A percentile compares a stretch with the other conserved stretches of the same genome.
Conservation (phyloP, 179 eudicot genomes). For the Spinacia oleracea region DNA sequence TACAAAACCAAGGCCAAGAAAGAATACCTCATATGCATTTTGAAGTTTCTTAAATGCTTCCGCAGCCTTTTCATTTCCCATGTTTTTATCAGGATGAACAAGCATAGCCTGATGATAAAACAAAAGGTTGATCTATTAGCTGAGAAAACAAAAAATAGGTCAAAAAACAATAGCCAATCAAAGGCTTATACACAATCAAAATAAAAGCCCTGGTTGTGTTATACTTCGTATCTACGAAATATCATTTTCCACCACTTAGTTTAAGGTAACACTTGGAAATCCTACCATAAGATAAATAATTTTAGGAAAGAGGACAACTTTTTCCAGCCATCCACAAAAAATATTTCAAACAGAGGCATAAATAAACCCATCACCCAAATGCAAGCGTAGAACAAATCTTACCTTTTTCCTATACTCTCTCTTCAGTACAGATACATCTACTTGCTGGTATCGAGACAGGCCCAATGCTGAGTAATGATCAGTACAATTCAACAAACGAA, state of each 20-base stretch:
- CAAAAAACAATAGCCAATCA: background rate
- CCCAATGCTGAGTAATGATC: slow-evolving; percentile 96
- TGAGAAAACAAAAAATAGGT: background rate
- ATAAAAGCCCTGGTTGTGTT: background rate
- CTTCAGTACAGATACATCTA: slow-evolving; percentile 74
- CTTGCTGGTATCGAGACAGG: slow-evolving; percentile 58
- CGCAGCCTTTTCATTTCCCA: slow-evolving; percentile 99
- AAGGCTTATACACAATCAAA: background rate
- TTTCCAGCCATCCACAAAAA: background rate
- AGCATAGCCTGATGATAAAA: slow-evolving; percentile 76
- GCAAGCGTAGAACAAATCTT: slow-evolving; percentile 3
- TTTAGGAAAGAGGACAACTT: background rate
- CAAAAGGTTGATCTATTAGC: slow-evolving; percentile 18
- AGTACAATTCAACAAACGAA: slow-evolving; percentile 73
- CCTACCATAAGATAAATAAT: background rate
- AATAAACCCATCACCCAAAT: background rate
- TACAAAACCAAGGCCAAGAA: background rate
- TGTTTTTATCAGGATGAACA: slow-evolving; percentile 99
- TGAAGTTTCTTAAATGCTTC: slow-evolving; percentile 99
- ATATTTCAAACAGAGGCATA: background rate
- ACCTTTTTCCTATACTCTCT: slow-evolving; percentile 93
- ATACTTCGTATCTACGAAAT: too few species aligned
- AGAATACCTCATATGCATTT: slow-evolving; percentile 88
- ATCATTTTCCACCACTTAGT: background rate
- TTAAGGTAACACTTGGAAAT: too few species aligned